Percentiles rank a stretch among this genome's conserved stretches.
Evolutionary conservation across 306 rosid genomes (phyloP).

Genomic region (Inga laurina): DNA sequence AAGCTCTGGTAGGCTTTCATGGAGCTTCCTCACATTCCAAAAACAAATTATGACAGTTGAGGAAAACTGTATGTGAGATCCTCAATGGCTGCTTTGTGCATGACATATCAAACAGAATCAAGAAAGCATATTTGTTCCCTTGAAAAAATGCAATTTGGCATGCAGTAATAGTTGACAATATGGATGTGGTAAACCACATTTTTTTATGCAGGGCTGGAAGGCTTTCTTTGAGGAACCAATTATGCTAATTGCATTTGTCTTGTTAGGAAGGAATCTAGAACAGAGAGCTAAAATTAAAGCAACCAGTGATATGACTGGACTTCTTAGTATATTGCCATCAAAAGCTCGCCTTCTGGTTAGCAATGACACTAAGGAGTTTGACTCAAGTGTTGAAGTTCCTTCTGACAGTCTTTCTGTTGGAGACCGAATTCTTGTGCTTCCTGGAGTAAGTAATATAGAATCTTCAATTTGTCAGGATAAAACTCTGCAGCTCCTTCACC

Average conservation of each 20-base stretch:
- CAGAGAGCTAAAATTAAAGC: slow-evolving; percentile 98
- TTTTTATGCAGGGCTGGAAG: slow-evolving; percentile 88
- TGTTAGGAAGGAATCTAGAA: slow-evolving; percentile 95
- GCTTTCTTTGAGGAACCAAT: slow-evolving; percentile 98
- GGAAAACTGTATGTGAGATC: not conserved
- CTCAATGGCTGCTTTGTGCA: not conserved
- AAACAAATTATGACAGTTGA: not conserved
- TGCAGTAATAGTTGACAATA: slow-evolving; percentile 23
- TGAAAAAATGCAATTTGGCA: slow-evolving; percentile 30
- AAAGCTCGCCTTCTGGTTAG: slow-evolving; percentile 90
- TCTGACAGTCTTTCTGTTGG: slow-evolving; percentile 83
- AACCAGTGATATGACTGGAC: slow-evolving; percentile 96
- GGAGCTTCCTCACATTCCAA: slow-evolving; percentile 6
- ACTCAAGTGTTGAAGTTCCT: slow-evolving; percentile 83
- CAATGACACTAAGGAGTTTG: slow-evolving; percentile 46
- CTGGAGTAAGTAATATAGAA: slow-evolving; percentile 74
- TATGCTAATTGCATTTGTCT: slow-evolving; percentile 95
- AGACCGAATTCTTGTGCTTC: slow-evolving; percentile 80
- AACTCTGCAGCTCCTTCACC: slow-evolving; percentile 23
- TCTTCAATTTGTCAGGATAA: slow-evolving; percentile 18
- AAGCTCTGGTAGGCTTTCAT: not conserved
- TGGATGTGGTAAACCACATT: slow-evolving; percentile 31
- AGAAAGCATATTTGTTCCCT: slow-evolving; percentile 8
- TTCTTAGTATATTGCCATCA: slow-evolving; percentile 83
- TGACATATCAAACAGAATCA: not conserved